phyloP scores from a whole-genome alignment of 2,329 filamentous ascomycete genomes.

The Xylaria sp. region DNA sequence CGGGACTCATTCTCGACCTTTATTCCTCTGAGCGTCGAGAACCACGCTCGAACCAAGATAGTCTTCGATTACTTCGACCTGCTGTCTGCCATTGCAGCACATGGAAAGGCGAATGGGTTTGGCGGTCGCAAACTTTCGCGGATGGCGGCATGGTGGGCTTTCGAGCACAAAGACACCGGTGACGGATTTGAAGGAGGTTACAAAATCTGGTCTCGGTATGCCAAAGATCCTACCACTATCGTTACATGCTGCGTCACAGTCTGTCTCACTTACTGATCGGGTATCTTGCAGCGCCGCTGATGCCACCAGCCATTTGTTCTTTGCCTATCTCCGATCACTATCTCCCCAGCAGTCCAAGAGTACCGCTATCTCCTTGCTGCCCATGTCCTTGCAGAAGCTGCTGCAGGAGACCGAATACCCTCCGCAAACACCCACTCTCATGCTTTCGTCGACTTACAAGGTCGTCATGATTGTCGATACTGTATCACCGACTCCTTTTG shows the following conservation, averaged over 20 bases:
- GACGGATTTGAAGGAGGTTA: conserved; percentile 97
- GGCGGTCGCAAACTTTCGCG: conserved; percentile 93
- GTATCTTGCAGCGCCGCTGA: conserved; percentile 78
- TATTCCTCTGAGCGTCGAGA: conserved; percentile 92
- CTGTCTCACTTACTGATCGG: conserved; percentile 46
- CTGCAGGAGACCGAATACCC: conserved; percentile 95
- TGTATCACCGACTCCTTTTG: conserved; percentile 94
- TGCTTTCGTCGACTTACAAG: conserved; percentile 84
- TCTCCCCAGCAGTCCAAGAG: conserved; percentile 78
- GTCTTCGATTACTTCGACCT: conserved; percentile 98
- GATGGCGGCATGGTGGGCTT: conserved; percentile 98
- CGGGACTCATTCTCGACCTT: conserved; percentile 96
- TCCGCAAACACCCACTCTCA: conserved; percentile 78
- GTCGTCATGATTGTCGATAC: conserved; percentile 97
- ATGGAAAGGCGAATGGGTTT: conserved; percentile 92
- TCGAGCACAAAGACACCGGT: conserved; percentile 86
- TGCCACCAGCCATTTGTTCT: conserved; percentile 96
- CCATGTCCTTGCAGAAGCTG: conserved; percentile 89
- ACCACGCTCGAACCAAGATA: conserved; percentile 84
- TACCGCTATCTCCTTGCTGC: conserved; percentile 85
- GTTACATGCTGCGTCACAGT: conserved; percentile 5
- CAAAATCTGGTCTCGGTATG: conserved; percentile 83
- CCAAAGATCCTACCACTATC: conserved; percentile 25
- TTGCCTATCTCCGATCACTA: conserved; percentile 92
- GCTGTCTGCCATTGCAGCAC: conserved; percentile 87